These are phyloP conservation scores for Penicillium frequentans DNA, from an alignment of 2,329 filamentous ascomycete genomes.

Conservation along the genomic window DNA sequence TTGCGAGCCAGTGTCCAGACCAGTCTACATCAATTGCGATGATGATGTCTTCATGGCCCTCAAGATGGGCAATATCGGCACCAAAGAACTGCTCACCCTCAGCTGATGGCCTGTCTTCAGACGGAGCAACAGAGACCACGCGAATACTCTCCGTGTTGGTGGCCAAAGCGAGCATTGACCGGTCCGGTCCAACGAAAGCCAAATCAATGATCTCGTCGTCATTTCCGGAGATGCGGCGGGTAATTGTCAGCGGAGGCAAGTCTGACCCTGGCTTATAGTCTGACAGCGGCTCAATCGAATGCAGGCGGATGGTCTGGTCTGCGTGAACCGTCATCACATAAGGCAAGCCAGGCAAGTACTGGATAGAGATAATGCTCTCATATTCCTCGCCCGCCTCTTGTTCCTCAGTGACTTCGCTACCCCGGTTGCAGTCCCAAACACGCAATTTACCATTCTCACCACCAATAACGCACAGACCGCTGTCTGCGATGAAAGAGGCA, in stretches of 20 bases:
- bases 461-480: conserved; percentile 74
- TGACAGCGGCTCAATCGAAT: conserved; percentile 52
- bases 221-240: conserved; percentile 86
- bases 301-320: conserved; percentile 82
- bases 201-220: conserved; percentile 98
- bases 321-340: conserved; percentile 81
- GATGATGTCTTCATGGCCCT: conserved; percentile 92
- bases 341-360: conserved; percentile 64
- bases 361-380: conserved; percentile 69
- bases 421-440: conserved; percentile 77
- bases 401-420: conserved; percentile 75
- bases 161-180: conserved; percentile 80
- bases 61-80: conserved; percentile 80
- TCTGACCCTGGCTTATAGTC: conserved; percentile 40
- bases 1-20: conserved; percentile 96
- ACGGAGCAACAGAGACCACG: conserved; percentile 68
- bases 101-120: conserved; percentile 32
- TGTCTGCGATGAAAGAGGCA: conserved; percentile 73
- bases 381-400: conserved; percentile 63
- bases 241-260: conserved; percentile 59
- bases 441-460: conserved; percentile 81
- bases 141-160: conserved; percentile 94
- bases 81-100: conserved; percentile 68
- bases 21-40: conserved; percentile 93
- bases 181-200: conserved; percentile 77